Evolutionary conservation across 192 early-diverging fungal genomes (phyloP).

Genomic region (Podila epicladia): DNA sequence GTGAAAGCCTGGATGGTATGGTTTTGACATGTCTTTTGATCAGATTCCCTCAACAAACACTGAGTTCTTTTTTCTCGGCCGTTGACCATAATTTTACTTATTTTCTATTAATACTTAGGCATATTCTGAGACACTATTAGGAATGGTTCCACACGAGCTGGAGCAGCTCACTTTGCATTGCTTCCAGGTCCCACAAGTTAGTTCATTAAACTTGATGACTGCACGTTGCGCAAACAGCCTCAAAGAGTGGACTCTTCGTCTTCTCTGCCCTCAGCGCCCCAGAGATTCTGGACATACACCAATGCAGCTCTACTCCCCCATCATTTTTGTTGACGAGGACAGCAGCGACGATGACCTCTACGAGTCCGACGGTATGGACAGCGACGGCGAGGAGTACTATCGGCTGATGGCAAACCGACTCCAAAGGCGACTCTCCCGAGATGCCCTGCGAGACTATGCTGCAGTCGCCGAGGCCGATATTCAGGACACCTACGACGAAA

Average conservation of each 20-base stretch:
- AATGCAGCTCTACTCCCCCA: constrained; percentile 15
- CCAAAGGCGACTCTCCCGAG: background rate
- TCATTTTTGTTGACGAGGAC: constrained; percentile 20
- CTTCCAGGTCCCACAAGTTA: constrained; percentile 16
- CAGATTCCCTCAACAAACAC: too few species aligned
- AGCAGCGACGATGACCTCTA: constrained; percentile 12
- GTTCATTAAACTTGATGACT: constrained; percentile 5
- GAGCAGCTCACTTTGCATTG: constrained; percentile 15
- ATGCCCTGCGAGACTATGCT: background rate
- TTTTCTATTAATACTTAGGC: background rate
- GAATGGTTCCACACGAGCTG: constrained; percentile 9
- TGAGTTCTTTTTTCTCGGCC: too few species aligned
- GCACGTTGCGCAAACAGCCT: constrained; percentile 7
- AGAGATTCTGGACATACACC: background rate
- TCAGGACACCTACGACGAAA: constrained; percentile 14
- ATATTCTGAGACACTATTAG: constrained; percentile 17
- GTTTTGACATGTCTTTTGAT: background rate
- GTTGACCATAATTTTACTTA: background rate
- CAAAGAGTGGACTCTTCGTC: constrained; percentile 21
- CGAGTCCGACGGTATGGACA: background rate
- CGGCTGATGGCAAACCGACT: background rate
- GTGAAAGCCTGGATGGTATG: constrained; percentile 26
- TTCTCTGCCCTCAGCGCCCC: constrained; percentile 29
- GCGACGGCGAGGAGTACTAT: constrained; percentile 4
- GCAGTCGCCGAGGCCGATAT: background rate